phyloP scores from a whole-genome alignment of 2,329 filamentous ascomycete species.

The Sclerotinia nivalis region DNA sequence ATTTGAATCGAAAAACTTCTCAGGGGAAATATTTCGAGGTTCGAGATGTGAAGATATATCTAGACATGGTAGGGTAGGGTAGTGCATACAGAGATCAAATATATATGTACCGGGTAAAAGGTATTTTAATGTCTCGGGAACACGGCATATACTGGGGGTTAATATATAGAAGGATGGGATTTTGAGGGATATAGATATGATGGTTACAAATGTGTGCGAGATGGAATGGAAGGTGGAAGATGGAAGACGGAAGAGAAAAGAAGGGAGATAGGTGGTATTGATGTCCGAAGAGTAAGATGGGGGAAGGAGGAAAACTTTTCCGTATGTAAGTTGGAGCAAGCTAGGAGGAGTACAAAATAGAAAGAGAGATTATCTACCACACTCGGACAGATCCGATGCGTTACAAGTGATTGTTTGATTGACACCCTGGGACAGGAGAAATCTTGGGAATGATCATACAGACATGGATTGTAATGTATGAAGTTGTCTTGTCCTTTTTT shows the following conservation, averaged over 20 bases:
- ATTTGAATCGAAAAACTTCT: neutral
- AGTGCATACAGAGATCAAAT: neutral
- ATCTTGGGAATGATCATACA: constrained; percentile 6
- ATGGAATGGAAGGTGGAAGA: neutral
- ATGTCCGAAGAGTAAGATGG: neutral
- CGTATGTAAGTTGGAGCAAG: neutral
- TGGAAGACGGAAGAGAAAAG: neutral
- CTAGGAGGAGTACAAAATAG: neutral
- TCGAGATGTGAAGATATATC: neutral
- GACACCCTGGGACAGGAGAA: neutral
- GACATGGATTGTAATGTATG: constrained; percentile 1
- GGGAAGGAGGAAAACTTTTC: neutral
- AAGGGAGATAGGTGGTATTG: neutral
- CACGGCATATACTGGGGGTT: constrained; percentile 4
- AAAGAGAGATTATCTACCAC: neutral
- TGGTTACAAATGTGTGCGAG: neutral
- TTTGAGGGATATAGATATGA: neutral
- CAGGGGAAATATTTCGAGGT: neutral
- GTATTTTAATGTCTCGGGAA: neutral
- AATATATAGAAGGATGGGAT: neutral
- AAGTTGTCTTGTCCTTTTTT: neutral
- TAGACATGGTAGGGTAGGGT: neutral
- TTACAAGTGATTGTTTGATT: neutral
- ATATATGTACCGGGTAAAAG: neutral
- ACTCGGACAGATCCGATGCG: neutral